These are phyloP conservation scores for Beauveria sp. DNA, from an alignment of 2,329 filamentous ascomycete genomes.

Conservation along the genomic window DNA sequence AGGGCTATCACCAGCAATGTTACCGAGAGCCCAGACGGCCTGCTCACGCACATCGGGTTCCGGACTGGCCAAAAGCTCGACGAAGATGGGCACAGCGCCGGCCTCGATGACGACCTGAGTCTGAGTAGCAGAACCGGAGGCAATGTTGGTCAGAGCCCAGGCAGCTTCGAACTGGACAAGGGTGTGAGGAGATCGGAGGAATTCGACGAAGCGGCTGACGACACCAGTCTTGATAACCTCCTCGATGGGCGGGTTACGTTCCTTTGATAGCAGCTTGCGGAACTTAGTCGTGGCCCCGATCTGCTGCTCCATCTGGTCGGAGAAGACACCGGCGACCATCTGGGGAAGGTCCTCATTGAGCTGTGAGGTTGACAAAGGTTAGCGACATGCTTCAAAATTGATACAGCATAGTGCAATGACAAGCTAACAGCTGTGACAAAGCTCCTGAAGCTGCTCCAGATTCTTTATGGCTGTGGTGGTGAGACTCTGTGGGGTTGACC, in stretches of 20 bases:
- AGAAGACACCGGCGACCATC: constrained; percentile 98
- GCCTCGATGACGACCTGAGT: constrained; percentile 99
- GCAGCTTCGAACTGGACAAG: constrained; percentile 98
- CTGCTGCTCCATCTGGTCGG: constrained; percentile 95
- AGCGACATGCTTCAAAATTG: neutral
- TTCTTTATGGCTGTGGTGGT: neutral
- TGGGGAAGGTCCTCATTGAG: constrained; percentile 95
- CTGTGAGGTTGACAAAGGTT: constrained; percentile 36
- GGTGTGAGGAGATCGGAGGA: constrained; percentile 93
- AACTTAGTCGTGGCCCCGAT: constrained; percentile 98
- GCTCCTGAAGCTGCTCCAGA: neutral
- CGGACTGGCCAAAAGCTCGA: constrained; percentile 88
- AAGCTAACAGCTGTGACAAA: neutral
- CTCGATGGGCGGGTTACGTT: constrained; percentile 98
- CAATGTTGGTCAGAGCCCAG: constrained; percentile 98
- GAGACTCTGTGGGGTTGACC: constrained; percentile 3
- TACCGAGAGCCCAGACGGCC: constrained; percentile 95
- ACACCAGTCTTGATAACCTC: constrained; percentile 99
- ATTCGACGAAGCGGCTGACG: constrained; percentile 94
- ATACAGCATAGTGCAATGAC: neutral
- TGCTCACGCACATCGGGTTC: constrained; percentile 98
- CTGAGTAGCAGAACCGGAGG: constrained; percentile 91
- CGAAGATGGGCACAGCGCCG: constrained; percentile 95
- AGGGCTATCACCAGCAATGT: constrained; percentile 97
- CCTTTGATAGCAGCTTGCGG: constrained; percentile 94